Evolutionary conservation across 2,329 filamentous ascomycete genomes (phyloP), one percentile per base, ranked within the genome.

Genomic region (Pseudogymnoascus sp.): DNA sequence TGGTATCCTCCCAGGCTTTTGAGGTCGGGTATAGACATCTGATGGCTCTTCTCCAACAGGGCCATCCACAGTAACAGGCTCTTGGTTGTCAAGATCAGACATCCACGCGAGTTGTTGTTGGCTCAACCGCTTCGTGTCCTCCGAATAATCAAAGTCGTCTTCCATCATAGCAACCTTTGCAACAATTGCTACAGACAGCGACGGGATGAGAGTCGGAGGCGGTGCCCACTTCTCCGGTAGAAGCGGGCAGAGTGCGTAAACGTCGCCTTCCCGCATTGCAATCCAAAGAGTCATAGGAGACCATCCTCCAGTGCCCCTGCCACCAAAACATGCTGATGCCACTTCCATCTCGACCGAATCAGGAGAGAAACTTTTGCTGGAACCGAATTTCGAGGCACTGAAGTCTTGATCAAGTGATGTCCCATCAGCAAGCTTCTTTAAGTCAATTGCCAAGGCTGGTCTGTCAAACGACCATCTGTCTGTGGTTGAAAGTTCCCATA

Each of bases 221-320:
- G 89, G 86, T 23, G 90, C 85, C 92, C 93, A 97, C 69, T 88
- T 91, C 60, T 86, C 86, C 0, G 94, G 94, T 33, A 99, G 79
- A 41, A 99, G 80, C 1, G 94, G 94, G 72, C 92, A 97, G 7
- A 99, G 79, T 1, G 93, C 92, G 71, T 99, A 99, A 5, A 97
- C 83, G 71, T 97, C 92, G 3, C 94, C 94, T 64, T 91, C 89
- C 38, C 86, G 85, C 89, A 97, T 99, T n/a, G 92, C 92, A 60
- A 97, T 79, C 91, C 93, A 99, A 9, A 99, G 80, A 0, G 94
- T 97, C 90, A 97, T 97, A 8, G 92, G 86, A 6, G 92, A 90
- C 94, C 94, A 99, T 61, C 92, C 92, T 12, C 92, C 93, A 5
- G 84, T 83, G 36, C 79, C 80, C 66, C 81, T 80, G 11, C 78